These are phyloP conservation scores for Pholiota conissans DNA, from an alignment of 768 basidiomycete genomes.

Conservation along the genomic window DNA sequence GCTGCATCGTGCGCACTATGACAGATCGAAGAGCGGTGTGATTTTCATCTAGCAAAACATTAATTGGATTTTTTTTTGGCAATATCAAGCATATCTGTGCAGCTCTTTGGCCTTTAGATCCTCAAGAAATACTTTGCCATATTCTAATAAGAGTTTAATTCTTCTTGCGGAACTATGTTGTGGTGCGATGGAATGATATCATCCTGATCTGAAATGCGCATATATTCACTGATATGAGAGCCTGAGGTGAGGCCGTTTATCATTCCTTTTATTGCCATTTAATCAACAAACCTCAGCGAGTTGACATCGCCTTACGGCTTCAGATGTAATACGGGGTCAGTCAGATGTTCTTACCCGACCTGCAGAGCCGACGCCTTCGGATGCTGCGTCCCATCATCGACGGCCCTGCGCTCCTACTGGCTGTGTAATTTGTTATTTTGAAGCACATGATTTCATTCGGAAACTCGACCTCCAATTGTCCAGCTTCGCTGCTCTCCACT, in stretches of 20 bases:
- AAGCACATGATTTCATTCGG: not conserved
- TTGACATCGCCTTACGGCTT: not conserved
- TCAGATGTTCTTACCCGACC: not conserved
- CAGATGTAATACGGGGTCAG: not conserved
- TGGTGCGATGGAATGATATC: not conserved
- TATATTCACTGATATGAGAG: not conserved
- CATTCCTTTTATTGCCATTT: no score
- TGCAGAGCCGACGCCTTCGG: not conserved
- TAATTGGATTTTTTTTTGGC: not conserved
- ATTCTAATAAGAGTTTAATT: no score
- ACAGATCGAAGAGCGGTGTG: constrained; percentile 56
- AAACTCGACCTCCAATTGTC: not conserved
- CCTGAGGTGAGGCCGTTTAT: no score
- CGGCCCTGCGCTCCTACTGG: not conserved
- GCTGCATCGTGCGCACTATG: constrained; percentile 89
- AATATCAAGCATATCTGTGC: not conserved
- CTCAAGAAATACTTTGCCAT: no score
- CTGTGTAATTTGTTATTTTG: not conserved
- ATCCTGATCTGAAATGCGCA: not conserved
- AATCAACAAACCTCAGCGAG: not conserved
- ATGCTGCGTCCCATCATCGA: not conserved
- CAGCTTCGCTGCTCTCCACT: not conserved
- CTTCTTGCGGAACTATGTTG: no score
- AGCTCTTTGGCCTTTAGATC: not conserved
- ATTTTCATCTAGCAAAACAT: constrained; percentile 3